Conservation (phyloP, 202 grass and related monocot species). For the Hordeum pubiflorum region DNA sequence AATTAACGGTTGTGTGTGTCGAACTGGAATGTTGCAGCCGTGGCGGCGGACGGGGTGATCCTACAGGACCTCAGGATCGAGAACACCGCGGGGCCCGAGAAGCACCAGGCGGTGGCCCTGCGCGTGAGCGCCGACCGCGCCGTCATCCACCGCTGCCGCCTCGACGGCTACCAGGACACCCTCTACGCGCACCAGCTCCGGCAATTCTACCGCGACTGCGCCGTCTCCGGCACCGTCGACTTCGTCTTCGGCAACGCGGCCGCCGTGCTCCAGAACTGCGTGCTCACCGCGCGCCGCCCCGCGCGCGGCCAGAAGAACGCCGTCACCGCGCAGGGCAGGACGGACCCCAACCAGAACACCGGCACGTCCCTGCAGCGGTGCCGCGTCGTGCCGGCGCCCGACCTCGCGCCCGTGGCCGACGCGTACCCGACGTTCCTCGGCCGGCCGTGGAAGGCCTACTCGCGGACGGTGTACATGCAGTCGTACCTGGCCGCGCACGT, state of each 20-base stretch:
- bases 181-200: constrained; percentile 47
- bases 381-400: constrained; percentile 34
- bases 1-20: not conserved
- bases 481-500: constrained; percentile 42
- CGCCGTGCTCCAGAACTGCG: constrained; percentile 39
- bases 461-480: constrained; percentile 44
- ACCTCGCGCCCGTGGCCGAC: constrained; percentile 25
- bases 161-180: constrained; percentile 50
- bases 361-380: constrained; percentile 44
- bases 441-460: constrained; percentile 61
- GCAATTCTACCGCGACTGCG: constrained; percentile 47
- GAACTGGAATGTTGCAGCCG: constrained; percentile 19
- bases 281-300: constrained; percentile 30
- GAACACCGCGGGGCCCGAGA: constrained; percentile 46
- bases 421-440: constrained; percentile 42
- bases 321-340: constrained; percentile 50
- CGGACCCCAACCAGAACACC: constrained; percentile 56
- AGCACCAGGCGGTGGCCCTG: constrained; percentile 53
- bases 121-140: constrained; percentile 49
- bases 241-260: constrained; percentile 53
- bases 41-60: constrained; percentile 46
- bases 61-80: constrained; percentile 53
- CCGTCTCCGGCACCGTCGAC: constrained; percentile 52
- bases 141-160: constrained; percentile 40
- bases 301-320: constrained; percentile 36